Evolutionary conservation across 257 asterid species (phyloP).

Genomic region (Paulownia fortunei): DNA sequence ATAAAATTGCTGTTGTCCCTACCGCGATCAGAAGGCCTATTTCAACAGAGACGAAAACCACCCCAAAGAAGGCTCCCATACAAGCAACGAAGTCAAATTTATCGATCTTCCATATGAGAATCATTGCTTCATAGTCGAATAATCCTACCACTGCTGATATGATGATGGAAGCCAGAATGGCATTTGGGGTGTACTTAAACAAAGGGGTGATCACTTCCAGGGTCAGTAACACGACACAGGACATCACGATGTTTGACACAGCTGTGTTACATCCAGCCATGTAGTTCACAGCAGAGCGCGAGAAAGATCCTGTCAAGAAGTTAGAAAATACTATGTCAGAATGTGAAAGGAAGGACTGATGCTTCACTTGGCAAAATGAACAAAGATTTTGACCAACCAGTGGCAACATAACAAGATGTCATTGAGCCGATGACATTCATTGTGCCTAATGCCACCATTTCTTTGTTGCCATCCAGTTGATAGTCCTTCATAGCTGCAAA

Average conservation of each 20-base stretch:
- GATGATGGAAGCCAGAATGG: constrained; percentile 74
- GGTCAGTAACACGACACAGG: constrained; percentile 59
- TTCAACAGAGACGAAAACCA: constrained; percentile 64
- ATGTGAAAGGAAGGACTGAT: background rate
- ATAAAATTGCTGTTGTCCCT: background rate
- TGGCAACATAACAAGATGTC: constrained; percentile 76
- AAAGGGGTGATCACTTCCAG: constrained; percentile 65
- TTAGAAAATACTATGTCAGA: background rate
- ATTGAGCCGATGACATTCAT: constrained; percentile 78
- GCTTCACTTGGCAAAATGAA: background rate
- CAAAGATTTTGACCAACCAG: constrained; percentile 47
- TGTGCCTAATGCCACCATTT: constrained; percentile 81
- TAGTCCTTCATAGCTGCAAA: constrained; percentile 82
- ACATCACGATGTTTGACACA: constrained; percentile 76
- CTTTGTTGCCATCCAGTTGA: constrained; percentile 76
- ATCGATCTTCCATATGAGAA: constrained; percentile 70
- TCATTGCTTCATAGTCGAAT: constrained; percentile 60
- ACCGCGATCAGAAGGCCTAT: constrained; percentile 81
- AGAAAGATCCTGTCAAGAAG: constrained; percentile 44
- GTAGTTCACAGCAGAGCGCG: constrained; percentile 55
- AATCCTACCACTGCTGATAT: constrained; percentile 69
- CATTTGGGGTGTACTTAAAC: constrained; percentile 78
- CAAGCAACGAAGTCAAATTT: constrained; percentile 79
- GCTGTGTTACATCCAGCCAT: constrained; percentile 82
- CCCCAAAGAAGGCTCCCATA: constrained; percentile 87